Base-by-base conservation (phyloP, 257 asterid genomes). In the Anisodus tanguticus region DNA sequence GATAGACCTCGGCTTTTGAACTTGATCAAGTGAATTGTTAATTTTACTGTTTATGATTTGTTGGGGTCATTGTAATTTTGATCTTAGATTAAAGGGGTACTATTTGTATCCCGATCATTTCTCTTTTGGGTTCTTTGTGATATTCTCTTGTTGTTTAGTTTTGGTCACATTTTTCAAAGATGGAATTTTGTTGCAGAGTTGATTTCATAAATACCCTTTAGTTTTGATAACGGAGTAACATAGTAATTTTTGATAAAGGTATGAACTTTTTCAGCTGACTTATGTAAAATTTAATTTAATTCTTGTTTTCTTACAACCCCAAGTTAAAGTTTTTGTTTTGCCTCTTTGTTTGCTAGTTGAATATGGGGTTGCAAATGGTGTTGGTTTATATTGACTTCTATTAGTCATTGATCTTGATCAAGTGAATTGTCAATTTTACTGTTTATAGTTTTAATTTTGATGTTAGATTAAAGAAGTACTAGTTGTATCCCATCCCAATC, bases 211-310 rank as follows among this genome's bases (percentile, higher is more conserved):
- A 9, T 47, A 43, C 79, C 79, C 79, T 43, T 60, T 60, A 49
- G 26, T 51, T 22, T 51, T 76, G 22, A 12, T 58, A 22, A 3
- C 59, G 13, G 63, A 76, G 15, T 76, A 76, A 76, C 2, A 11
- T 0, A 19, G 47, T 76, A 62, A 22, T 12, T 0, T 26, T 76
- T 53, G 47, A 51, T 26, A 51, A 51, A 76, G 63, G 81, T 76
- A 76, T 76, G 63, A 76, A 7, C 81, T 76, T 76, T 76, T 19
- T 76, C 39, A 26, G 81, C 43, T 76, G 17, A 76, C 19, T 26
- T 2, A 9, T 76, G 63, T 6, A 10, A 49, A 49, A 15, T 11
- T 26, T 45, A 51, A 12, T 76, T 76, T 3, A 41, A 5, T 76
- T 76, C 63, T 76, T 3, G 63, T 51, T 76, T 76, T 26, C 39